Evolutionary conservation across 1,284 basidiomycete species (phyloP).

Genomic region (Tylopilus sp.): DNA sequence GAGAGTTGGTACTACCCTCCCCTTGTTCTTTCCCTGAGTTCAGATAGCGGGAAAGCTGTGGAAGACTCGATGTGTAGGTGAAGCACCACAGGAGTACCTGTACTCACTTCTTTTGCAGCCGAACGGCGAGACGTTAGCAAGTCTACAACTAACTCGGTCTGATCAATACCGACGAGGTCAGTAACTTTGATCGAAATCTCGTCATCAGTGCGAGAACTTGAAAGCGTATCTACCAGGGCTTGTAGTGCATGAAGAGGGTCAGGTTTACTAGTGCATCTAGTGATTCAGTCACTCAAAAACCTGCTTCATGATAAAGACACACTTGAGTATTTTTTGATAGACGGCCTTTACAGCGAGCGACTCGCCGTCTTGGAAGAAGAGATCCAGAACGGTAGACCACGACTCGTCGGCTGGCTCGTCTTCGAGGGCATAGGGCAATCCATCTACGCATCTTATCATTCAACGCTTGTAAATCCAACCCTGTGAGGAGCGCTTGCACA

Average conservation of each 20-base stretch:
- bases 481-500: constrained; percentile 6
- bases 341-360: constrained; percentile 4
- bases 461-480: not conserved
- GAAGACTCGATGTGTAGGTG: not conserved
- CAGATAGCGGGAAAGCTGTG: constrained; percentile 19
- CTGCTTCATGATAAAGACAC: not conserved
- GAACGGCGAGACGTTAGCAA: constrained; percentile 48
- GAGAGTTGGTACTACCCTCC: not conserved
- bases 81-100: not conserved
- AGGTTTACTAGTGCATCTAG: constrained; percentile 15
- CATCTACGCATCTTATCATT: constrained; percentile 18
- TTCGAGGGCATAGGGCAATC: constrained; percentile 7
- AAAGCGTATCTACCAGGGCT: constrained; percentile 22
- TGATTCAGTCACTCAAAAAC: constrained; percentile 4
- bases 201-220: constrained; percentile 45
- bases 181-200: constrained; percentile 76
- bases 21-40: not conserved
- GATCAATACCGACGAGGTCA: constrained; percentile 85
- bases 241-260: constrained; percentile 10
- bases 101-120: constrained; percentile 42
- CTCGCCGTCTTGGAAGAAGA: constrained; percentile 15
- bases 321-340: constrained; percentile 20
- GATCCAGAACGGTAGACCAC: constrained; percentile 31
- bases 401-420: constrained; percentile 14
- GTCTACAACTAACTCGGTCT: constrained; percentile 66